These are phyloP conservation scores for Peronospora tabacina DNA, from an alignment of 352 stramenopile species.

Conservation along the genomic window DNA sequence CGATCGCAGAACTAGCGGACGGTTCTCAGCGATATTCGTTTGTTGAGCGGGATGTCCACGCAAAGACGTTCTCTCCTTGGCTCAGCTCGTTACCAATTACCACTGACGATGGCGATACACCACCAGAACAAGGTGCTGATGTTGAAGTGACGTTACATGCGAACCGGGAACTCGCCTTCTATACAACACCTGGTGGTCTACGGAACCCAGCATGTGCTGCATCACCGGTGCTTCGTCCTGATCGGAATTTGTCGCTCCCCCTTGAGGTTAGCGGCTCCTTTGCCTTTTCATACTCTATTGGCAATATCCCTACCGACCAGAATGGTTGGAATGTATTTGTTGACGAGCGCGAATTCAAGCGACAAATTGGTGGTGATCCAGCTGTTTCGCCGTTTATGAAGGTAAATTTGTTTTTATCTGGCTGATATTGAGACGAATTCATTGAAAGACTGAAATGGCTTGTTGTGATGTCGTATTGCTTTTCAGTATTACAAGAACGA, in stretches of 20 bases:
- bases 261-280: constrained; percentile 58
- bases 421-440: not conserved
- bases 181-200: constrained; percentile 10
- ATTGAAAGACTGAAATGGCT: not conserved
- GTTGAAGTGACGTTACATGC: constrained; percentile 8
- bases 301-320: constrained; percentile 30
- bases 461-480: constrained; percentile 4
- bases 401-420: constrained; percentile 18
- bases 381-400: constrained; percentile 64
- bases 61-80: constrained; percentile 13
- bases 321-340: constrained; percentile 76
- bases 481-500: constrained; percentile 71
- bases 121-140: constrained; percentile 9
- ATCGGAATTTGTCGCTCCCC: constrained; percentile 23
- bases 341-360: constrained; percentile 70
- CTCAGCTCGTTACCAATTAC: constrained; percentile 8
- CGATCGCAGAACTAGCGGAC: constrained; percentile 53
- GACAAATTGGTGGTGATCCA: constrained; percentile 57
- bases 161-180: constrained; percentile 10
- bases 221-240: constrained; percentile 38
- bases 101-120: constrained; percentile 6
- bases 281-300: constrained; percentile 55
- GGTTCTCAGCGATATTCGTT: constrained; percentile 45
- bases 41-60: constrained; percentile 18
- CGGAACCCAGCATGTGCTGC: constrained; percentile 21